phyloP scores from a whole-genome alignment of 202 grass and related monocot genomes.

The Zizania palustris region DNA sequence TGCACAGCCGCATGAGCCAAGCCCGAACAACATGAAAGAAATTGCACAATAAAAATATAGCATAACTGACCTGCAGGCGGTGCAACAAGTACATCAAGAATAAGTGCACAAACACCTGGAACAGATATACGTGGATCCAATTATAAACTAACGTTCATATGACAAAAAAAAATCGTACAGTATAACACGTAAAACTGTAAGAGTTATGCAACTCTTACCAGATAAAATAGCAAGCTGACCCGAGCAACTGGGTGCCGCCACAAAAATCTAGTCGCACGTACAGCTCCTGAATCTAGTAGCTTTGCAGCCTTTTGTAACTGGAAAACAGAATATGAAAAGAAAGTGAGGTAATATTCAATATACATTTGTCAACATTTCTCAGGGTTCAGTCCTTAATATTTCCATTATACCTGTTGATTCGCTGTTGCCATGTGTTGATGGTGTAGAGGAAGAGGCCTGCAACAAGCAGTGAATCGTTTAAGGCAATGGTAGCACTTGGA shows the following conservation, averaged over 20 bases:
- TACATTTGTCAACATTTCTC: conserved; percentile 15
- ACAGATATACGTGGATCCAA: conserved; percentile 15
- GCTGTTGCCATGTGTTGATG: conserved; percentile 85
- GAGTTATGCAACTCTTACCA: conserved; percentile 54
- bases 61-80: conserved; percentile 66
- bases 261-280: conserved; percentile 94
- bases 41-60: background rate
- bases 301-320: conserved; percentile 98
- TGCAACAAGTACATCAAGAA: conserved; percentile 99
- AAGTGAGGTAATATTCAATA: conserved; percentile 9
- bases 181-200: conserved; percentile 13
- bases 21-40: background rate
- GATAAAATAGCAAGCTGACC: conserved; percentile 91
- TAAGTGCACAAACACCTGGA: conserved; percentile 97
- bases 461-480: conserved; percentile 48
- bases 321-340: conserved; percentile 40
- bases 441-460: conserved; percentile 92
- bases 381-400: conserved; percentile 6
- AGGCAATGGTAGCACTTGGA: conserved; percentile 24
- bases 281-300: conserved; percentile 91
- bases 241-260: conserved; percentile 95
- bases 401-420: conserved; percentile 63
- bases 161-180: background rate
- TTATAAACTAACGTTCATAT: conserved; percentile 4
- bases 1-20: background rate